Evolutionary conservation across 2,329 filamentous ascomycete species (phyloP), one percentile per base, ranked within the genome.

Genomic region (Xylariaceae sp.): DNA sequence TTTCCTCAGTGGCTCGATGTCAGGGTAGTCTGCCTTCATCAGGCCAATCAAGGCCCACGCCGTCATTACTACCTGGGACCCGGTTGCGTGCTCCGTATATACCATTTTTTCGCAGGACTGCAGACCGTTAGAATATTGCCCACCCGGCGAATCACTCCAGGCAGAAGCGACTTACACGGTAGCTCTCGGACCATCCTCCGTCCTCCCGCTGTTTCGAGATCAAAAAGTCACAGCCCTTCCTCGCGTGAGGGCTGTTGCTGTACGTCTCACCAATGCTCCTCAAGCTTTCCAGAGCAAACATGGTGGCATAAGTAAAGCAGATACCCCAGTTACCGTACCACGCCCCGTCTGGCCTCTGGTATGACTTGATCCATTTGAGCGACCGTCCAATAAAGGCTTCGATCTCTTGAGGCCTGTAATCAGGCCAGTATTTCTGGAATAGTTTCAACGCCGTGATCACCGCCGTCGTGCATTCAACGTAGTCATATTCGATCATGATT

Each of bases 271-370:
- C 93, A 3, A 91, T 85, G 45, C 87, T 89, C 5, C 86, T 83
- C 64, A 99, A 80, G 60, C 90, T 91, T 72, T 98, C 93, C 1
- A 98, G 80, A 0, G 93, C 93, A 75, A 99, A 99, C 92, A 98
- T 96, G 61, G 86, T 90, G 0, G 93, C 95, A 70, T 99, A 99
- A 0, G 93, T 97, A 74, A 96, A 99, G 77, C 95, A 99, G 67
- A 99, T 96, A 50, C 91, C 95, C 95, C 95, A 99, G 70, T 87
- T 92, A 44, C 95, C 95, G 71, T 99, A 98, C 95, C 95, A 99
- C 57, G 89, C 89, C n/a, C 95, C 95, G 65, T 98, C 91, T 0
- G 81, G 73, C 2, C 84, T 79, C 74, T 98, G 95, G 2, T 87
- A 84, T 1, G 81, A 81, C 69, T 92, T 90, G 74, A 99, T 96